Percentiles rank a stretch among this genome's conserved stretches.
Conservation (phyloP, 306 rosid genomes). For the Parietaria judaica region DNA sequence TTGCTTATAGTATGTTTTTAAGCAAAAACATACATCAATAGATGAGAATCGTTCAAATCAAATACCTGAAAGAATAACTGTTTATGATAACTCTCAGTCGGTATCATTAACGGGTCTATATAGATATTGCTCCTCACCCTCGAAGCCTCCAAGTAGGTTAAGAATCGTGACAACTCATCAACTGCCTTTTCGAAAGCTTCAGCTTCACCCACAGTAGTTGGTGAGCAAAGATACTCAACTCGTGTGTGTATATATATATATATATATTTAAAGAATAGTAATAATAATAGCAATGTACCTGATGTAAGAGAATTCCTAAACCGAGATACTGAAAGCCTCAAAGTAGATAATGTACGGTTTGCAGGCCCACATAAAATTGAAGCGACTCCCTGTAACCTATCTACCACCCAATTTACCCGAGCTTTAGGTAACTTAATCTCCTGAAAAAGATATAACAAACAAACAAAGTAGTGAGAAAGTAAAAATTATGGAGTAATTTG, state of each 20-base stretch:
- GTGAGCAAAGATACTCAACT: slow-evolving; percentile 14
- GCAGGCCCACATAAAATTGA: slow-evolving; percentile 82
- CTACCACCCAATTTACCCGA: no score
- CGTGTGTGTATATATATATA: background rate
- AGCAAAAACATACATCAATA: no score
- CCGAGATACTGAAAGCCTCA: no score
- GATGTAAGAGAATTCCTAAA: slow-evolving; percentile 81
- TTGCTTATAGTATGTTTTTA: no score
- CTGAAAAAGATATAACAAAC: slow-evolving; percentile 22
- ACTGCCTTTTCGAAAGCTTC: slow-evolving; percentile 78
- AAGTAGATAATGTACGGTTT: slow-evolving; percentile 81
- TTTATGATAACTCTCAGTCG: slow-evolving; percentile 80
- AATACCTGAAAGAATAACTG: slow-evolving; percentile 85
- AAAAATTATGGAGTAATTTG: no score
- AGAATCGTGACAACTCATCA: slow-evolving; percentile 80
- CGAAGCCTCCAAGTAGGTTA: slow-evolving; percentile 71
- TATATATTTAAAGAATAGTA: slow-evolving; percentile 8
- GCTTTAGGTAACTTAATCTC: slow-evolving; percentile 75
- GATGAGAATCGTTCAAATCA: background rate
- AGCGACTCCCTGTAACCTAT: slow-evolving; percentile 84
- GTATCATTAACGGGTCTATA: slow-evolving; percentile 77
- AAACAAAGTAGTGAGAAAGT: no score
- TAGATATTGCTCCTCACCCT: slow-evolving; percentile 57
- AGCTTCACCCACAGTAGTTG: slow-evolving; percentile 56
- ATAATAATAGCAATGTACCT: slow-evolving; percentile 37